A percentile compares a stretch with the other conserved stretches of the same genome.
Evolutionary conservation across 371 early-diverging fungal genomes (phyloP).

Genomic region (Mortierella sp.): DNA sequence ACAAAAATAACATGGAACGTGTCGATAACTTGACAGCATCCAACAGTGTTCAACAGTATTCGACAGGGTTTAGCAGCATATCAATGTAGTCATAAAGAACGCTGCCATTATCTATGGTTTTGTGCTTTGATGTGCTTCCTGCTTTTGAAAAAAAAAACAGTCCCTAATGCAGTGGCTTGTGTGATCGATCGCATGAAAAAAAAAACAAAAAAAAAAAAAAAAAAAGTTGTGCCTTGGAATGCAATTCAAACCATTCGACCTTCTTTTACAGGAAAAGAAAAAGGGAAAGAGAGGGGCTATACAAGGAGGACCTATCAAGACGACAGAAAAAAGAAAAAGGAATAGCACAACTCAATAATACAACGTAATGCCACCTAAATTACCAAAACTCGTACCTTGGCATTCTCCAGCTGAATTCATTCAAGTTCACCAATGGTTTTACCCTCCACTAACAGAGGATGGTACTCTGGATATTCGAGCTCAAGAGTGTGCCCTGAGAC

Average conservation of each 20-base stretch:
- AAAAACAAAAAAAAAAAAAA: background rate
- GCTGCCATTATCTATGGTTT: too few species aligned
- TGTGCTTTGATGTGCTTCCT: too few species aligned
- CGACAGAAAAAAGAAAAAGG: background rate
- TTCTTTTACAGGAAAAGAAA: too few species aligned
- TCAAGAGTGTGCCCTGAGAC: constrained; percentile 53
- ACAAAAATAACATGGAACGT: too few species aligned
- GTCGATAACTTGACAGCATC: too few species aligned
- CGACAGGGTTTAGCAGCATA: too few species aligned
- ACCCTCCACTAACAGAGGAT: constrained; percentile 32
- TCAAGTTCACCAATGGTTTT: constrained; percentile 53
- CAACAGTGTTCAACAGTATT: too few species aligned
- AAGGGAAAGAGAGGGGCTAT: background rate
- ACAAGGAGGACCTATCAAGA: background rate
- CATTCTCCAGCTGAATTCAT: constrained; percentile 54
- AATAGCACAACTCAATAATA: too few species aligned
- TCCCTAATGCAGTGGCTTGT: constrained; percentile 4
- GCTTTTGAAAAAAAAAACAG: background rate
- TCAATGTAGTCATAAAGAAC: too few species aligned
- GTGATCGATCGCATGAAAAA: background rate
- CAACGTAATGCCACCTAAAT: constrained; percentile 39
- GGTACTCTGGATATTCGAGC: constrained; percentile 42
- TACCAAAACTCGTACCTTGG: constrained; percentile 56
- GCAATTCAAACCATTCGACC: too few species aligned
- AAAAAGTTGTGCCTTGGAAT: background rate